A percentile compares a stretch with the other conserved stretches of the same genome.
Conservation (phyloP, 2,329 filamentous ascomycete species). For the Fusarium burgessii region DNA sequence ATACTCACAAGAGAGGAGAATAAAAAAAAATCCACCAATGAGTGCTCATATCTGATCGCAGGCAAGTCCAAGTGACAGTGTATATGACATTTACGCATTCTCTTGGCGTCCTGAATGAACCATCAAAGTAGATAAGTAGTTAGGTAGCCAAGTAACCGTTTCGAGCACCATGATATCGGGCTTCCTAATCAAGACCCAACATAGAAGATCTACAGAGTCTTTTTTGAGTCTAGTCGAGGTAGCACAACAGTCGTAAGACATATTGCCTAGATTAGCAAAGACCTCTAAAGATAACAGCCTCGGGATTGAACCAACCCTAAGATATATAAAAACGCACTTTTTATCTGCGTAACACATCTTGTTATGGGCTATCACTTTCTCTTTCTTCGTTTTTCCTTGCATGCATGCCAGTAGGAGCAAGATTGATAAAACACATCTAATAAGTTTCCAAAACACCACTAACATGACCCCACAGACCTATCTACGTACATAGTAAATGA, state of each 20-base stretch:
- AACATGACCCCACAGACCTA: not conserved
- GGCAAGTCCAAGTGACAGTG: not conserved
- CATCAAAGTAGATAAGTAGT: not conserved
- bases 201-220: slow-evolving; percentile 4
- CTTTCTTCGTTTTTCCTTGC: not conserved
- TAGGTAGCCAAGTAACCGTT: not conserved
- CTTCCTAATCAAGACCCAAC: slow-evolving; percentile 16
- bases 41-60: not conserved
- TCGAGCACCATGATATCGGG: not conserved
- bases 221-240: not conserved
- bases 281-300: not conserved
- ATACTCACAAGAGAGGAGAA: not conserved
- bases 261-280: slow-evolving; percentile 18
- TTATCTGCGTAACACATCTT: not conserved
- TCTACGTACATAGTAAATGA: slow-evolving; percentile 1
- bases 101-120: not conserved
- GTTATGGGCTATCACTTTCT: not conserved
- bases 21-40: not conserved
- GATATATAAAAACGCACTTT: not conserved
- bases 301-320: not conserved
- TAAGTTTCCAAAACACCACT: not conserved
- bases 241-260: slow-evolving; percentile 23
- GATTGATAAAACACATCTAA: no score
- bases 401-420: not conserved
- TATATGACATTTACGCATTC: not conserved